Percentiles rank a stretch among this genome's conserved stretches.
phyloP scores from a whole-genome alignment of 805 yeast genomes.

The Ogataea minuta region DNA sequence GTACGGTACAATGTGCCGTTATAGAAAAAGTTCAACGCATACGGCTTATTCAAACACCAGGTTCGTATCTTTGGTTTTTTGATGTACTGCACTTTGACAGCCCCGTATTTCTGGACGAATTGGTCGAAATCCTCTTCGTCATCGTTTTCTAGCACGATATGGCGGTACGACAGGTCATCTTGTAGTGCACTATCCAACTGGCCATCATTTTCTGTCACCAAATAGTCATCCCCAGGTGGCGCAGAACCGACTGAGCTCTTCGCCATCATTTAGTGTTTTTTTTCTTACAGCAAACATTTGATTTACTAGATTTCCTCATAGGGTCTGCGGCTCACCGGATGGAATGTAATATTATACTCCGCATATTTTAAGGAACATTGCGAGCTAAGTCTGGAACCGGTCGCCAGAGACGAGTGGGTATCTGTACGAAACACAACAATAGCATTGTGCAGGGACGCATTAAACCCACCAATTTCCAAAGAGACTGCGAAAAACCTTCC shows the following conservation, averaged over 20 bases:
- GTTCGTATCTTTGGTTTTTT: constrained; percentile 35
- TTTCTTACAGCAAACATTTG: neutral
- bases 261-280: neutral
- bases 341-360: neutral
- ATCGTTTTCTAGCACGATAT: constrained; percentile 16
- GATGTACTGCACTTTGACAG: constrained; percentile 45
- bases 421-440: too few relatives aligned
- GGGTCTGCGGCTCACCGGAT: constrained; percentile 3
- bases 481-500: too few relatives aligned
- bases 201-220: neutral
- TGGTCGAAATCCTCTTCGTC: constrained; percentile 29
- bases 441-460: too few relatives aligned
- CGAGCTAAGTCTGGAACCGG: too few relatives aligned
- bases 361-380: too few relatives aligned
- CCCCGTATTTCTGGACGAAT: constrained; percentile 49
- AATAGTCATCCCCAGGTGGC: neutral
- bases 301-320: too few relatives aligned
- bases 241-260: neutral
- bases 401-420: too few relatives aligned
- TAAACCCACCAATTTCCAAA: too few relatives aligned
- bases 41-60: constrained; percentile 48
- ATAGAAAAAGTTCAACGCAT: constrained; percentile 60
- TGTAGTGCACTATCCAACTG: neutral
- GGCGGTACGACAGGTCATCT: constrained; percentile 13
- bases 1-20: constrained; percentile 57